A percentile compares a stretch with the other conserved stretches of the same genome.
Evolutionary conservation across 108 stramenopile species (phyloP).

Genomic region (Pseudonitzschia multiseries): DNA sequence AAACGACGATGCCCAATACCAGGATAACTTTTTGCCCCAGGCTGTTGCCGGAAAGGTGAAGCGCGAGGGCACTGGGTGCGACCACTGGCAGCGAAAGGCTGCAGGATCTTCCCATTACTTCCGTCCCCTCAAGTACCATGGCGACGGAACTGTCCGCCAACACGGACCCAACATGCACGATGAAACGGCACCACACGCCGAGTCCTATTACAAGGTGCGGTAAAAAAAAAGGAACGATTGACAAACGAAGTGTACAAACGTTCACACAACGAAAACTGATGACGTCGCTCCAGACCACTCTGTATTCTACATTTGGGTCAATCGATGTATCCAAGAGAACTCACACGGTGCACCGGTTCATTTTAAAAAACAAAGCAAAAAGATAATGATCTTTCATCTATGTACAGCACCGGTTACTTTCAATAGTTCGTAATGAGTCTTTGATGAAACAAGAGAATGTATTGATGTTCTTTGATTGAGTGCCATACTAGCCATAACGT

Average conservation of each 20-base stretch:
- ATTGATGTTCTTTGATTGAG: too few relatives aligned
- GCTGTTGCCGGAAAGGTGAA: constrained; percentile 59
- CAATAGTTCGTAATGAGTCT: too few relatives aligned
- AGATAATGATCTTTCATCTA: too few relatives aligned
- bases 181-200: constrained; percentile 54
- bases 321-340: too few relatives aligned
- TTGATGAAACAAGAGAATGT: too few relatives aligned
- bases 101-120: constrained; percentile 83
- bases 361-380: too few relatives aligned
- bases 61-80: constrained; percentile 65
- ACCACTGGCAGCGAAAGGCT: constrained; percentile 68
- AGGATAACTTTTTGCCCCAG: constrained; percentile 87
- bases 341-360: too few relatives aligned
- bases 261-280: neutral
- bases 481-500: too few relatives aligned
- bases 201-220: constrained; percentile 76
- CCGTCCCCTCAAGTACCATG: constrained; percentile 87
- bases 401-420: too few relatives aligned
- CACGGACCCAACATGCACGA: constrained; percentile 72
- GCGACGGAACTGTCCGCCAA: constrained; percentile 76
- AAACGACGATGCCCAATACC: constrained; percentile 76
- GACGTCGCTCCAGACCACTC: too few relatives aligned
- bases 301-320: too few relatives aligned
- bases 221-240: constrained; percentile 28
- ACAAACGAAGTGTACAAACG: neutral